These are phyloP conservation scores for Lactuca sativa DNA, from an alignment of 129 eudicot species.

Conservation along the genomic window DNA sequence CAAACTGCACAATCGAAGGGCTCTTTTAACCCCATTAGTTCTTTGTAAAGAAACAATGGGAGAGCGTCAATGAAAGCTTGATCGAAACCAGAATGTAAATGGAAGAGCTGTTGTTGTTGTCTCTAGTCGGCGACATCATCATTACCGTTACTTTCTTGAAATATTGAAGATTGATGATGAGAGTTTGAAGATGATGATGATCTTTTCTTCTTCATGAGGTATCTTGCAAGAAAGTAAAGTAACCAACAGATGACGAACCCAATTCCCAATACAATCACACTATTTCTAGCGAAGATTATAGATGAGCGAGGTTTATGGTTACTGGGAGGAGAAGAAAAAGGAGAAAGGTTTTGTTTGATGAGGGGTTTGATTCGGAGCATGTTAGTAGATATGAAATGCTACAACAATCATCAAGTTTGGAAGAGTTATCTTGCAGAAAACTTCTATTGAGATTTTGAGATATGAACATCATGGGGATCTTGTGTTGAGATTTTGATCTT, in stretches of 20 bases:
- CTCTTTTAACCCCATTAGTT: too few relatives aligned
- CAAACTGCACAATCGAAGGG: constrained; percentile 99
- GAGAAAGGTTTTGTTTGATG: too few relatives aligned
- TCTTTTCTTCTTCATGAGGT: constrained; percentile 47
- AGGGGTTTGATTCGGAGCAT: constrained; percentile 29
- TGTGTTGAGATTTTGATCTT: too few relatives aligned
- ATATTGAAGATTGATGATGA: constrained; percentile 38
- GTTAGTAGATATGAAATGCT: constrained; percentile 23
- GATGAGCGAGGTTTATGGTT: constrained; percentile 51
- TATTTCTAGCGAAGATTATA: constrained; percentile 40
- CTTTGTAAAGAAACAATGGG: too few relatives aligned
- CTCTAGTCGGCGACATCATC: constrained; percentile 46
- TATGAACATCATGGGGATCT: too few relatives aligned
- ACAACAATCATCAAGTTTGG: constrained; percentile 22
- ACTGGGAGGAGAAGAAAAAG: constrained; percentile 28
- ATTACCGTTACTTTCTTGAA: constrained; percentile 48
- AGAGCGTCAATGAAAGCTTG: too few relatives aligned
- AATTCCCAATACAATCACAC: constrained; percentile 54
- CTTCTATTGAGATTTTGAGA: too few relatives aligned
- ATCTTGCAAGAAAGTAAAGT: constrained; percentile 54
- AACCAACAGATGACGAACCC: too few relatives aligned
- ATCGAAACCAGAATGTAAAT: too few relatives aligned
- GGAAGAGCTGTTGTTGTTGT: constrained; percentile 80
- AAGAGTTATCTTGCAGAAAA: constrained; percentile 9
- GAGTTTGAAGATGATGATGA: constrained; percentile 41